Conservation (phyloP, 495 filamentous ascomycete genomes). For the Xylaria venustula region DNA sequence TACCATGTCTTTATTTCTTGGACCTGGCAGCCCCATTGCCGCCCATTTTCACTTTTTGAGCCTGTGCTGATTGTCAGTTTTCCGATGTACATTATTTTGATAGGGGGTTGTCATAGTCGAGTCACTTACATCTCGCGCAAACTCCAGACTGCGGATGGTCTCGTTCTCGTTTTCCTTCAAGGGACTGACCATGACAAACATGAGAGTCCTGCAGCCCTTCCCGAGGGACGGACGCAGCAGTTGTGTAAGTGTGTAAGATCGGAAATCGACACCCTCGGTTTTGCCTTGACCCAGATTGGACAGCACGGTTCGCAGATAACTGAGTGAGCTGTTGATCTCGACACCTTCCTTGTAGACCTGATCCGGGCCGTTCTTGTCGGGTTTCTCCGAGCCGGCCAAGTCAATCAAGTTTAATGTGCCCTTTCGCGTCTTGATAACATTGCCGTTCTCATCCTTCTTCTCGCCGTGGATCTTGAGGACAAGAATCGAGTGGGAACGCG, state of each 20-base stretch:
- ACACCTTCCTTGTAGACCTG: slow-evolving; percentile 91
- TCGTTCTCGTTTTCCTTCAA: slow-evolving; percentile 88
- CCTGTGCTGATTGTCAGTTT: slow-evolving; percentile 20
- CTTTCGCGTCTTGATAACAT: slow-evolving; percentile 81
- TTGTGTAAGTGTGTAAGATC: slow-evolving; percentile 96
- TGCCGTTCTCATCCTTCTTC: slow-evolving; percentile 56
- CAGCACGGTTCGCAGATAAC: slow-evolving; percentile 92
- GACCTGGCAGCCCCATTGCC: slow-evolving; percentile 18
- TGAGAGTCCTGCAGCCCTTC: slow-evolving; percentile 94
- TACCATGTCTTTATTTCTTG: slow-evolving; percentile 16
- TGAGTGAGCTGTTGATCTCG: slow-evolving; percentile 92
- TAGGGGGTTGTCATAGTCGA: no score
- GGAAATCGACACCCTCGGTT: slow-evolving; percentile 85
- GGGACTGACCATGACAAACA: slow-evolving; percentile 98
- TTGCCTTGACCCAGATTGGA: slow-evolving; percentile 83
- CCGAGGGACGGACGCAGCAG: slow-evolving; percentile 93
- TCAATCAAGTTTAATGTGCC: slow-evolving; percentile 97
- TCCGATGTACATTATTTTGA: no score
- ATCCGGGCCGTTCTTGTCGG: slow-evolving; percentile 79
- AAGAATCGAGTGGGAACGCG: slow-evolving; percentile 93
- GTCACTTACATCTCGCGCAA: slow-evolving; percentile 79
- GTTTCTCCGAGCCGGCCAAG: slow-evolving; percentile 86
- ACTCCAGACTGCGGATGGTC: slow-evolving; percentile 92
- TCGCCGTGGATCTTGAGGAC: slow-evolving; percentile 81
- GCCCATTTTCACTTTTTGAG: slow-evolving; percentile 34